Conservation (phyloP, 768 basidiomycete species). For the Porpolomopsis calyptriformis region DNA sequence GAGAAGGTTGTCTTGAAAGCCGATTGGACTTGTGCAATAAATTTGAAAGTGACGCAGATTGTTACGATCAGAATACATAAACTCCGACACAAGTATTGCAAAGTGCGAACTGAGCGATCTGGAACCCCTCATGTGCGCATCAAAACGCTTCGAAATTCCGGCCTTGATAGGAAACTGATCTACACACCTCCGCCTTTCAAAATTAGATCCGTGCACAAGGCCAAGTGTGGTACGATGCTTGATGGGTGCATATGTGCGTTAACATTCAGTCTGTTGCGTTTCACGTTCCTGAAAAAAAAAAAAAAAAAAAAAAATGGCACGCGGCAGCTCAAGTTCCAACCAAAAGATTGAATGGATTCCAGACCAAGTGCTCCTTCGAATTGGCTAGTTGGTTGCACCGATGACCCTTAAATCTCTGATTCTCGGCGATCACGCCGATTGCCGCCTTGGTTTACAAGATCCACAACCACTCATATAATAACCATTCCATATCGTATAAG, state of each 20-base stretch:
- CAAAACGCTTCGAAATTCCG: not conserved
- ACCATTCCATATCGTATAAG: conserved; percentile 10
- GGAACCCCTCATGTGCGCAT: not conserved
- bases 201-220: not conserved
- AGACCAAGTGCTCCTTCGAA: conserved; percentile 29
- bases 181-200: not conserved
- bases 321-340: conserved; percentile 14
- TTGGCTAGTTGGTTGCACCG: conserved; percentile 36
- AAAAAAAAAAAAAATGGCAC: conserved; percentile 24
- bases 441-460: no score
- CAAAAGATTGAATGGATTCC: conserved; percentile 34
- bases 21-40: no score
- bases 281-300: not conserved
- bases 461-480: conserved; percentile 12
- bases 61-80: no score
- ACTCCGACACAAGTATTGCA: not conserved
- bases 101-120: not conserved
- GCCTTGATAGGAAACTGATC: not conserved
- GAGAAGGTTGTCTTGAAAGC: no score
- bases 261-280: not conserved
- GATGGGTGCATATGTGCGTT: not conserved
- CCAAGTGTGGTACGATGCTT: not conserved
- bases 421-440: conserved; percentile 49
- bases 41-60: no score
- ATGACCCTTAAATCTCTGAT: conserved; percentile 64